Evolutionary conservation across 306 rosid species (phyloP), one percentile per base, ranked within the genome.

Genomic region (Prunus padus): DNA sequence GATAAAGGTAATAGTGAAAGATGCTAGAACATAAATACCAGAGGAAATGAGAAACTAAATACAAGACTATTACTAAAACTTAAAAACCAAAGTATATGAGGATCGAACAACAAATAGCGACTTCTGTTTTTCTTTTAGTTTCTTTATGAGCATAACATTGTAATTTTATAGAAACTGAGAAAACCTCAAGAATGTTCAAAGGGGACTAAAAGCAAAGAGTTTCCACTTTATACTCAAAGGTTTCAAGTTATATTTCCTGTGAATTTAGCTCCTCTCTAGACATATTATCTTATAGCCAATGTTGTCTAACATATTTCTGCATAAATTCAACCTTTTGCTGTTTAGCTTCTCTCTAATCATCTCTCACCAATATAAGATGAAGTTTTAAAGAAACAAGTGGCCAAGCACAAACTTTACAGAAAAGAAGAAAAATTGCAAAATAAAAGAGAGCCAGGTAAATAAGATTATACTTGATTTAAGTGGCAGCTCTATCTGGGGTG

Each of bases 401-500:
- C 51, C 23, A 15, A 73, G 50, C 52, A 45, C 16, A 33, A 49
- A 70, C 50, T 14, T 22, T 10, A 23, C 28, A 7, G 40, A 15
- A 37, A 22, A 54, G 42, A 63, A 49, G 45, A 46, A 64, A 59
- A 42, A 9, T 20, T 28, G 18, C 6, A 11, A 45, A 72, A 45
- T 19, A 25, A 73, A 26, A 16, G 71, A 59, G 10, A 46, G 67
- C 68, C 50, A 66, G 72, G 65, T 47, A 33, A 81, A 54, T 30
- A 11, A n/a, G 44, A 62, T 68, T 55, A 67, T 92, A 92, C 97
- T 82, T 84, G 92, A 81, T 79, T 82, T 81, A 77, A 86, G 88
- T n/a, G 96, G 90, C 68, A 72, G 61, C 68, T 89, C 91, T 80
- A 84, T 92, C 87, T 92, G 97, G 4, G 96, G 95, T 46, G 99